phyloP scores from a whole-genome alignment of 2,329 filamentous ascomycete species.

The Ceratocystis lukuohia region DNA sequence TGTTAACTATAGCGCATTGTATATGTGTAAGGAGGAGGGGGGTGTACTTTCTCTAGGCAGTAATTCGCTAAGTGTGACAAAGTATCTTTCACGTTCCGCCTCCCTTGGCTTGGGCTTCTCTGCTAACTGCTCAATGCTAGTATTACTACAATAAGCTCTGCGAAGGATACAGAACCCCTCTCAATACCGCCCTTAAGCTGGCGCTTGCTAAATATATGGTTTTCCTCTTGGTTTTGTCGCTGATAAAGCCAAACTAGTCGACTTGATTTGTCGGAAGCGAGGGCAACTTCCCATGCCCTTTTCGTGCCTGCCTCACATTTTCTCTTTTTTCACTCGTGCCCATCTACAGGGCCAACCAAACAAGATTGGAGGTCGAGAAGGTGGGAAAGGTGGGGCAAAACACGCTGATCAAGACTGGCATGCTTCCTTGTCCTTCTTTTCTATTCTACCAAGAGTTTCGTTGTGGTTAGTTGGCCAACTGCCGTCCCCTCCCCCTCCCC shows the following conservation, averaged over 20 bases:
- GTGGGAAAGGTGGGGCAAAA: background rate
- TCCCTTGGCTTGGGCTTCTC: background rate
- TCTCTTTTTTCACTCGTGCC: background rate
- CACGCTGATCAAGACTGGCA: background rate
- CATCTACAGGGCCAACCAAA: background rate
- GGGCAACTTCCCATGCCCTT: background rate
- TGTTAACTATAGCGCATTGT: background rate
- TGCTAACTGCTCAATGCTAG: background rate
- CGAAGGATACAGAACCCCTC: too few relatives aligned
- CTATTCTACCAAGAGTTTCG: constrained; percentile 4
- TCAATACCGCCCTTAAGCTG: background rate
- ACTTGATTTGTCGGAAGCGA: background rate
- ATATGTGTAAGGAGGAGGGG: background rate
- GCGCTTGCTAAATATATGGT: background rate
- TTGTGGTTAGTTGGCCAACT: background rate
- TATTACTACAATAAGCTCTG: too few relatives aligned
- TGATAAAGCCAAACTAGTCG: background rate
- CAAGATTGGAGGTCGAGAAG: background rate
- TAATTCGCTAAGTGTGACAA: constrained; percentile 7
- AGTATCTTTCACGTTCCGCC: background rate
- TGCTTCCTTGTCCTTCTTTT: constrained; percentile 11
- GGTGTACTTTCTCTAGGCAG: background rate
- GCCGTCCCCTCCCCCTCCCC: too few relatives aligned
- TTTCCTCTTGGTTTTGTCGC: background rate
- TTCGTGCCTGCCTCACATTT: background rate